Percentiles rank a stretch among this genome's conserved stretches.
Evolutionary conservation across 192 early-diverging fungal genomes (phyloP).

Genomic region (Backusella parvicylindrica): DNA sequence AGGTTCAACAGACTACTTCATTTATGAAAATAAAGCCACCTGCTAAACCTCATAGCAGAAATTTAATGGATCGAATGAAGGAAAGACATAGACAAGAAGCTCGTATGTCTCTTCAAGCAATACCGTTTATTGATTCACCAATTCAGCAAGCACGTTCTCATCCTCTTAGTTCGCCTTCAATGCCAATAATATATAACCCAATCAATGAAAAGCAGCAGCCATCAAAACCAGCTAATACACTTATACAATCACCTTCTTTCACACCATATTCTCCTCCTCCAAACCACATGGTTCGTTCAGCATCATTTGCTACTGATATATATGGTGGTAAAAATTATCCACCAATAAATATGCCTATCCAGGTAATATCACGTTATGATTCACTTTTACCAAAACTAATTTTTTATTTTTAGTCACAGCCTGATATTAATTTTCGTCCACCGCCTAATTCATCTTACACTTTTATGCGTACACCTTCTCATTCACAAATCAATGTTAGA

Average conservation of each 20-base stretch:
- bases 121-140: neutral
- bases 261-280: neutral
- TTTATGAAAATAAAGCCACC: neutral
- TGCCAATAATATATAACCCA: conserved; percentile 17
- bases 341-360: neutral
- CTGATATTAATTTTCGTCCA: neutral
- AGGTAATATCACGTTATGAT: neutral
- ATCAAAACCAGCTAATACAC: neutral
- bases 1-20: neutral
- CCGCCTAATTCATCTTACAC: neutral
- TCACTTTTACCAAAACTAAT: neutral
- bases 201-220: neutral
- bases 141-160: neutral
- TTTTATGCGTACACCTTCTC: conserved; percentile 2
- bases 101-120: neutral
- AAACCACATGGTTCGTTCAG: neutral
- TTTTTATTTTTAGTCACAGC: neutral
- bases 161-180: conserved; percentile 14
- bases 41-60: neutral
- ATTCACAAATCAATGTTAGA: neutral
- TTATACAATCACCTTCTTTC: conserved; percentile 9
- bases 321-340: neutral
- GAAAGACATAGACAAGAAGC: conserved; percentile 22
- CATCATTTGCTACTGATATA: neutral
- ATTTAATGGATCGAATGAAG: conserved; percentile 18